Evolutionary conservation across 192 early-diverging fungal genomes (phyloP), one percentile per base, ranked within the genome.

Genomic region (Martensiomyces pterosporus): DNA sequence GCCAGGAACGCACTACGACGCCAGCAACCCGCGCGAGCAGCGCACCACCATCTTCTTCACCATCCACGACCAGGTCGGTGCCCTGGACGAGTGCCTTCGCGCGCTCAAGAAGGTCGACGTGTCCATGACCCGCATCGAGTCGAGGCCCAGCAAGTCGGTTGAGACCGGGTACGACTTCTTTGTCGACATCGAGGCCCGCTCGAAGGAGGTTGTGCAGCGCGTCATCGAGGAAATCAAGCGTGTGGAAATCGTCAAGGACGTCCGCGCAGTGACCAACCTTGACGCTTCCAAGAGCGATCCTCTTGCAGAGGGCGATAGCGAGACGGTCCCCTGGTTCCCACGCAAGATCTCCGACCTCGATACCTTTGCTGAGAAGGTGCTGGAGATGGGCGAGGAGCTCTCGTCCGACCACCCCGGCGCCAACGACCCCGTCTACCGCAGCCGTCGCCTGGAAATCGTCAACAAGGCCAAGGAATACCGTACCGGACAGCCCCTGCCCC

Each of bases 71-170:
- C 65, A 80, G 61, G 84, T 94, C 4, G 94, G 94, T 5, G 83
- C 83, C 10, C 78, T 98, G 10, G 89, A 93, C 51, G 81, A 86
- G 52, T 85, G 89, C 38, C 82, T 98, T 16, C 56, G 75, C 22
- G 80, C 80, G 25, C 80, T 98, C 48, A 82, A 81, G 43, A 53
- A 67, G 9, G 68, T 83, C 46, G 62, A 81, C 37, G 80, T 98
- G 39, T 93, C 90, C 4, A 79, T 98, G 68, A 88, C 85, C n/a
- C 84, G 89, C 34, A 98, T 98, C 66, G 94, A 98, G 75, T 92
- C 89, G 32, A 88, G 94, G 16, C 91, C 94, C 25, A 83, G 82
- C 69, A 83, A 79, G 57, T 86, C 84, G 4, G 69, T 73, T 25
- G 84, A 84, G 18, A 87, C 83, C 38, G 78, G 87, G 37, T 98